Percentiles rank a stretch among this genome's conserved stretches.
Conservation (phyloP, 805 yeast genomes). For the Jamesozyma hellenica region DNA sequence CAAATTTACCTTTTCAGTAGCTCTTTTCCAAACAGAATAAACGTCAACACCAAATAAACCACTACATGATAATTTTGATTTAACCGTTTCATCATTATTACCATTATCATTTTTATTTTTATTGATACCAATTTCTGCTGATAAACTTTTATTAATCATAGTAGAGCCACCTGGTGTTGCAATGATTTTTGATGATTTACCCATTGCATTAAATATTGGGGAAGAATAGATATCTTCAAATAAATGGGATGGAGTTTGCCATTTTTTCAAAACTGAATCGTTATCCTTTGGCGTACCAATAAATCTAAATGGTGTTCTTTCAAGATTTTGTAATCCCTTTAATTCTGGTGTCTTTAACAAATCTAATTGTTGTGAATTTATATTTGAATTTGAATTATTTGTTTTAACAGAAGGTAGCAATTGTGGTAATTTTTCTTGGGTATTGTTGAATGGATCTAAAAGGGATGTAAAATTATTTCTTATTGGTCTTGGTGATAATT, state of each 20-base stretch:
- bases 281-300: conserved; percentile 20
- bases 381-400: background rate
- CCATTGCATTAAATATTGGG: conserved; percentile 22
- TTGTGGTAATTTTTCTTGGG: conserved; percentile 1
- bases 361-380: conserved; percentile 1
- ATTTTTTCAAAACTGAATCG: conserved; percentile 16
- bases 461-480: background rate
- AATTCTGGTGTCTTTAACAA: conserved; percentile 17
- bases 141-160: conserved; percentile 10
- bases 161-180: conserved; percentile 13
- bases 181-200: conserved; percentile 9
- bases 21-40: conserved; percentile 29
- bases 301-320: conserved; percentile 16
- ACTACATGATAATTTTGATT: conserved; percentile 21
- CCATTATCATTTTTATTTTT: background rate
- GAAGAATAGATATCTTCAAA: conserved; percentile 28
- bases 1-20: conserved; percentile 11
- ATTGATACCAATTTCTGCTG: conserved; percentile 9
- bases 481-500: conserved; percentile 18
- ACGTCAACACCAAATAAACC: conserved; percentile 30
- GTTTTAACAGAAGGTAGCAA: background rate
- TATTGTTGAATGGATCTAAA: conserved; percentile 2
- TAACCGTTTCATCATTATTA: conserved; percentile 3
- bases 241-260: conserved; percentile 29
- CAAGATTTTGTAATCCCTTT: conserved; percentile 9